Base-by-base conservation (phyloP, 805 yeast genomes). In the Metschnikowia kofuensis region DNA sequence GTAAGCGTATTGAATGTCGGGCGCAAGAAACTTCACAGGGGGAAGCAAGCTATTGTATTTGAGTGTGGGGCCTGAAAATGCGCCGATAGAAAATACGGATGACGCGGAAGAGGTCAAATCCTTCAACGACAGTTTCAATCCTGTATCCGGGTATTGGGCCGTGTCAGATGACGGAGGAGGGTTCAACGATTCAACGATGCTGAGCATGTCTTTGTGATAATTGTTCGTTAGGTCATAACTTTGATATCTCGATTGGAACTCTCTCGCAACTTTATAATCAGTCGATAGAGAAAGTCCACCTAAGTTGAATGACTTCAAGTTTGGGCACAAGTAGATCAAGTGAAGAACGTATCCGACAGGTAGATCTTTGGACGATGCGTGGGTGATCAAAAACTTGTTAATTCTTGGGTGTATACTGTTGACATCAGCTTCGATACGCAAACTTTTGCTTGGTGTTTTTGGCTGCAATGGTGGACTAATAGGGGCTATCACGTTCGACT, bases 331-430 rank as follows among this genome's bases (percentile, higher is more conserved):
- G n/a, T 76, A 76, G 35, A 89, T 60, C 35, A 89, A 59, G 62
- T 87, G 95, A 12, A 89, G 60, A 9, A 90, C 59, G 53, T 82
- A 80, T 0, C 96, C 97, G 29, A 85, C 68, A 1, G 97, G 97
- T 7, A 89, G 62, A 62, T 89, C 97, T 55, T 78, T 81, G n/a
- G 84, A 76, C 16, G 78, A 72, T 3, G 88, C 75, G 64, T 85
- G 86, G 62, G 80, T 84, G 46, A 75, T 58, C 35, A 88, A 63
- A 53, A 84, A 81, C 48, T 80, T 78, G 61, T 79, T 84, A 37
- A 82, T 80, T 40, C 68, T 64, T 2, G 94, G 94, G 60, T 87
- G 57, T 13, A 57, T 28, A 16, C 39, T 36, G 6, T 21, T 21
- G 21, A 21, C 2, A 21, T 21, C 21, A 21, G 21, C 21, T 21